Conservation (phyloP, 768 basidiomycete genomes). For the Mycena rebaudengoi region DNA sequence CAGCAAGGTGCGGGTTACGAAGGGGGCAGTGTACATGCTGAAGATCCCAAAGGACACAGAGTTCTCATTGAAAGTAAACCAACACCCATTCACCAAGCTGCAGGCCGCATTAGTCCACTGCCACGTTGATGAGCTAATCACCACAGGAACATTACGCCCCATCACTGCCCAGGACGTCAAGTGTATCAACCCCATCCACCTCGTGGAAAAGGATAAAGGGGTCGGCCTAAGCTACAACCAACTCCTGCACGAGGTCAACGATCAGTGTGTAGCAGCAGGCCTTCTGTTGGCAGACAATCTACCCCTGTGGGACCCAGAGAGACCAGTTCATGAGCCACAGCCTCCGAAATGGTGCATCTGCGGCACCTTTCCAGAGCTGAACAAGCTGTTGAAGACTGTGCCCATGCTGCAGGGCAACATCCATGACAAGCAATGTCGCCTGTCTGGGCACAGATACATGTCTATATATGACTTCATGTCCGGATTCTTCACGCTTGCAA, state of each 20-base stretch:
- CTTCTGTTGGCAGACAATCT: slow-evolving; percentile 27
- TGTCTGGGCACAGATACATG: slow-evolving; percentile 45
- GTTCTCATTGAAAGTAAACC: slow-evolving; percentile 36
- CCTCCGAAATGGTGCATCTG: slow-evolving; percentile 47
- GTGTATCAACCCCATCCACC: slow-evolving; percentile 37
- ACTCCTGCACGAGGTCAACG: slow-evolving; percentile 41
- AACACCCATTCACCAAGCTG: slow-evolving; percentile 37
- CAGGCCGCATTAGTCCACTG: slow-evolving; percentile 39
- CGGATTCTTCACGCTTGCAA: slow-evolving; percentile 41
- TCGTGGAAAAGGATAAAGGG: slow-evolving; percentile 43
- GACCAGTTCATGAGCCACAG: background rate
- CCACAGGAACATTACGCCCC: slow-evolving; percentile 40
- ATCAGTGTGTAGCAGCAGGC: slow-evolving; percentile 37
- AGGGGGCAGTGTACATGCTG: too few species aligned
- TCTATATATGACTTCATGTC: slow-evolving; percentile 46
- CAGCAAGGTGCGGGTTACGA: too few species aligned
- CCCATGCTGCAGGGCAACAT: slow-evolving; percentile 48
- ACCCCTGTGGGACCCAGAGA: slow-evolving; percentile 28
- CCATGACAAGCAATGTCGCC: slow-evolving; percentile 41
- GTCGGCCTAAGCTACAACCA: slow-evolving; percentile 41
- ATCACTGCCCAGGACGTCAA: slow-evolving; percentile 41
- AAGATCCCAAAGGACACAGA: too few species aligned
- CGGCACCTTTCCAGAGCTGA: slow-evolving; percentile 47
- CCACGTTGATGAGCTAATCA: slow-evolving; percentile 43
- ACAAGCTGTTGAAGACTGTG: slow-evolving; percentile 35